Base-by-base conservation (phyloP, 106 monocot genomes). In the Xerophyta viscosa region DNA sequence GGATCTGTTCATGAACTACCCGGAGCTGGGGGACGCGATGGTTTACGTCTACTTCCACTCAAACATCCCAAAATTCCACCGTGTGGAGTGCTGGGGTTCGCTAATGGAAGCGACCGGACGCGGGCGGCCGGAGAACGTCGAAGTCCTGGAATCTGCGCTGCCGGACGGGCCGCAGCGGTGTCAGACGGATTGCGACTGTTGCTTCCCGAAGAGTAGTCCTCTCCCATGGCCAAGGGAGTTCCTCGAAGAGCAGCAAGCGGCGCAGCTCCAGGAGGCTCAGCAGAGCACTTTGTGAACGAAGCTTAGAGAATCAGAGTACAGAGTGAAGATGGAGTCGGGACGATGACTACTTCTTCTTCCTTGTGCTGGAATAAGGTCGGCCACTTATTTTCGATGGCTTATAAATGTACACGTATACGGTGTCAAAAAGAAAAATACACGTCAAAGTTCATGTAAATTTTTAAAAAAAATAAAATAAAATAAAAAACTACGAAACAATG, bases 11-110 rank as follows among this genome's bases (percentile, higher is more conserved):
- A 50, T 26, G 8, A 65, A 24, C 28, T 29, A 84, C 59, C 93
- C 93, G 36, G 87, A 88, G 18, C 79, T 93, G 41, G 84, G 78
- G 72, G 87, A 93, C 30, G 87, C 93, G 2, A 48, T 56, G 52
- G 93, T 93, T 29, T 93, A 73, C 66, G 87, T 93, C 50, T 93
- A 93, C 58, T 93, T 93, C 87, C 83, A 93, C 54, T 93, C 92
- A 45, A 83, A 75, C 68, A 52, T 83, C 21, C 71, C 83, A 1
- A 74, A 87, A 29, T 86, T 74, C 74, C 71, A 93, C 71, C 60
- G 74, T 17, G 74, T 87, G 9, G 87, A 93, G 66, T 83, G 87
- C 62, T 93, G 84, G 84, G 84, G 84, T 19, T 67, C 80, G 6
- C 90, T 91, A 52, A 27, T 63, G 31, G 78, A 91, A 12, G 90